A percentile compares a stretch with the other conserved stretches of the same genome.
phyloP scores from a whole-genome alignment of 108 stramenopile species.

The Craspedostauros australis region DNA sequence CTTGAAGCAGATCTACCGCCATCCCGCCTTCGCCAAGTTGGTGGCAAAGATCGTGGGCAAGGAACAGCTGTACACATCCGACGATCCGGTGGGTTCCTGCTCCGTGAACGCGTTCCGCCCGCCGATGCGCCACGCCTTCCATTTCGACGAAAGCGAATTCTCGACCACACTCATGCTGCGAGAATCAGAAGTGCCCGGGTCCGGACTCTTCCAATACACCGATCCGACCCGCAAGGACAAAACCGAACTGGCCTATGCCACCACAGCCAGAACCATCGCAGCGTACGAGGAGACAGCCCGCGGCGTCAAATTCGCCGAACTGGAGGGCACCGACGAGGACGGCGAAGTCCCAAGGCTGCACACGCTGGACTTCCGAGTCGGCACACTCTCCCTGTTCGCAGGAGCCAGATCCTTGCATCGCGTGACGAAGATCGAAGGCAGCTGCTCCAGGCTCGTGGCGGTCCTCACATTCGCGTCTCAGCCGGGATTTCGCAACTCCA shows the following conservation, averaged over 20 bases:
- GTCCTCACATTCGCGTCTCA: constrained; percentile 27
- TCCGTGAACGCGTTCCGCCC: constrained; percentile 43
- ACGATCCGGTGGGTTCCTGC: constrained; percentile 40
- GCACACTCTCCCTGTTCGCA: constrained; percentile 43
- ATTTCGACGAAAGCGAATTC: constrained; percentile 51
- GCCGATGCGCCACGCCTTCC: constrained; percentile 32
- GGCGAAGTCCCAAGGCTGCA: constrained; percentile 29
- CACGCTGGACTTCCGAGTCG: constrained; percentile 31
- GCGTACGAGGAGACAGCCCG: too few relatives aligned
- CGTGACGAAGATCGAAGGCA: constrained; percentile 28
- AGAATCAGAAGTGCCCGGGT: constrained; percentile 13
- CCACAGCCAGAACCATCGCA: constrained; percentile 7
- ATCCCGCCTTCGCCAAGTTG: constrained; percentile 16
- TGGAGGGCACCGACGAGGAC: too few relatives aligned
- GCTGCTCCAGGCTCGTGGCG: constrained; percentile 19
- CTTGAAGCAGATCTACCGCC: constrained; percentile 20
- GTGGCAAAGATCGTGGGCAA: constrained; percentile 18
- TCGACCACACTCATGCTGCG: constrained; percentile 44
- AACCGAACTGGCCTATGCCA: constrained; percentile 12
- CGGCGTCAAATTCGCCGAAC: too few relatives aligned
- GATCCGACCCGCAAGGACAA: constrained; percentile 11
- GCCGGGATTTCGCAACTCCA: constrained; percentile 25
- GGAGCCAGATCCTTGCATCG: constrained; percentile 39
- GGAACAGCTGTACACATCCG: constrained; percentile 21
- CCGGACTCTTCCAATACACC: constrained; percentile 47